Evolutionary conservation across 176 grass and related monocot species (phyloP), one percentile per base, ranked within the genome.

Genomic region (Carex myosuroides): DNA sequence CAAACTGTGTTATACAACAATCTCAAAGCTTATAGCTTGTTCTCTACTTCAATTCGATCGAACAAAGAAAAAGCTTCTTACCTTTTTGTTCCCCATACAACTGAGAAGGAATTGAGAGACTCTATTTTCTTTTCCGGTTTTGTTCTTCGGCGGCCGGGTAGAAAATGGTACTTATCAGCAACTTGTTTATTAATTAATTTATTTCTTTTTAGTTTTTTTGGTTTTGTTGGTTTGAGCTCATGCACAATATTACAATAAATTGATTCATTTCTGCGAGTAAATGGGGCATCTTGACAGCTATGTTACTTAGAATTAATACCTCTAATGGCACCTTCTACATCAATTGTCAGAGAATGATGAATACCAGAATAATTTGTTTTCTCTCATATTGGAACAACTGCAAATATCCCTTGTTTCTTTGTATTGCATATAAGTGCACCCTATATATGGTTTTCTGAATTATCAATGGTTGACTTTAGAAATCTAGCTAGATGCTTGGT

Each of bases 111-210:
- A 2, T 57, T 7, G 48, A 57, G 46, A 9, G n/a, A 9, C 59
- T 11, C 3, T 22, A 21, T 61, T 22, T 9, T 9, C n/a, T 42
- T 70, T n/a, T 4, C 39, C 18, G 35, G 67, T 44, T 81, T 39
- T n/a, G 67, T 44, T 53, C 16, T 65, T 42, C 63, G 4, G 67
- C 54, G 0, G 22, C 22, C 22, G 61, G 80, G 37, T 83, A 62
- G 55, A 65, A 83, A 83, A 83, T 83, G 80, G 80, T 83, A 83
- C 21, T 13, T 54, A 66, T 13, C 5, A 65, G 4, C 20, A 46
- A 50, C 46, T 13, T 64, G 22, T 67, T 65, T 1, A 32, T 56
- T 61, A 52, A 9, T 11, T 18, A 32, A 53, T 62, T 83, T 50
- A 16, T 62, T 48, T 82, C 8, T 59, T 79, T 79, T 32, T 37